A percentile compares a stretch with the other conserved stretches of the same genome.
These are phyloP conservation scores for Zymoseptoria pseudotritici DNA, from an alignment of 2,329 filamentous ascomycete species.

Conservation along the genomic window DNA sequence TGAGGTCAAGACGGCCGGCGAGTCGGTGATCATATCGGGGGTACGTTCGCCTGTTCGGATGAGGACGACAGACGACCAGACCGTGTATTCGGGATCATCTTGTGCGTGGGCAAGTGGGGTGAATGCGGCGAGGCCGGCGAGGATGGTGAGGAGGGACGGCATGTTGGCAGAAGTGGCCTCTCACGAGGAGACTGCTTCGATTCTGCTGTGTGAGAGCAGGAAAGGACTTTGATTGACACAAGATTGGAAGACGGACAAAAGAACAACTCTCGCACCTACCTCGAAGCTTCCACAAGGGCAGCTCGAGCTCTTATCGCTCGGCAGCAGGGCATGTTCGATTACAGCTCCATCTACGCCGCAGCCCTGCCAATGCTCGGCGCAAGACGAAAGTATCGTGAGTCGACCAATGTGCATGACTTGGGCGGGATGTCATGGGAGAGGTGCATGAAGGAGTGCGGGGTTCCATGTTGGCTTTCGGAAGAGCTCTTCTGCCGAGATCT, in stretches of 20 bases:
- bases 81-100: conserved; percentile 24
- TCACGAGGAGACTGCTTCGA: not conserved
- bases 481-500: not conserved
- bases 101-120: conserved; percentile 13
- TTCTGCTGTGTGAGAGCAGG: not conserved
- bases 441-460: not conserved
- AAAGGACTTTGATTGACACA: not conserved
- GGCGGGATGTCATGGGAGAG: not conserved
- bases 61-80: conserved; percentile 47
- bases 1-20: conserved; percentile 40
- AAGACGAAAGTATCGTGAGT: not conserved
- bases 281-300: conserved; percentile 5
- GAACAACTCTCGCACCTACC: conserved; percentile 7
- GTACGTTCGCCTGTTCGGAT: conserved; percentile 50
- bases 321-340: not conserved
- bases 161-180: conserved; percentile 10
- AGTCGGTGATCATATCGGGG: conserved; percentile 34
- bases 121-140: conserved; percentile 16
- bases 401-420: too few relatives aligned
- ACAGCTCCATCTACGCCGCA: too few relatives aligned
- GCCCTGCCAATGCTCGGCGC: not conserved
- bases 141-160: conserved; percentile 14
- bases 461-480: not conserved
- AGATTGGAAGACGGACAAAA: not conserved
- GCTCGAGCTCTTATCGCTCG: conserved; percentile 16